Evolutionary conservation across 495 filamentous ascomycete species (phyloP).

Genomic region (Diplogelasinospora grovesii): DNA sequence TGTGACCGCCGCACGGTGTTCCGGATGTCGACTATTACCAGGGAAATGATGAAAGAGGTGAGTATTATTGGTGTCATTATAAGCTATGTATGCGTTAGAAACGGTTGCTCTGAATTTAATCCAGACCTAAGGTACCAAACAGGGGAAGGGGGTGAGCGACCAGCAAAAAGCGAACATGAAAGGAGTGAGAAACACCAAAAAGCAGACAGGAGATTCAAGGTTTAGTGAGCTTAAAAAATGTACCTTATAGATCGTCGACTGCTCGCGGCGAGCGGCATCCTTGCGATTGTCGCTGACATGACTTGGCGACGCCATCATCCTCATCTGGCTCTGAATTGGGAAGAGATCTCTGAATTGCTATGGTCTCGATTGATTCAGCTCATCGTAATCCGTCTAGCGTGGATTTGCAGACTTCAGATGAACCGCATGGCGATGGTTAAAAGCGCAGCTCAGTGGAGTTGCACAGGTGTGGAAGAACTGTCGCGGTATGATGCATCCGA

Average conservation of each 20-base stretch:
- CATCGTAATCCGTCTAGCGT: too few relatives aligned
- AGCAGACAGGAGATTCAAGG: not conserved
- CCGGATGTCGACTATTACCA: constrained; percentile 41
- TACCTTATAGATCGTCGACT: constrained; percentile 32
- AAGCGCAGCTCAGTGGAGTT: too few relatives aligned
- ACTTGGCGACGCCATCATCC: constrained; percentile 8
- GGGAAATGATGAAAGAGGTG: constrained; percentile 46
- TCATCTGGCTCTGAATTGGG: too few relatives aligned
- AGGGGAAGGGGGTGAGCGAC: not conserved
- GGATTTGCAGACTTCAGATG: too few relatives aligned
- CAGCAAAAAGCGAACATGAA: not conserved
- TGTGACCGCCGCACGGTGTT: constrained; percentile 33
- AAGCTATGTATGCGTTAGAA: constrained; percentile 20
- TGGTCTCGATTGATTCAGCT: too few relatives aligned
- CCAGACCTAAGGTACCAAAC: too few relatives aligned
- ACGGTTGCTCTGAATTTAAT: not conserved
- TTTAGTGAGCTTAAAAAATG: not conserved
- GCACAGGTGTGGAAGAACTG: too few relatives aligned
- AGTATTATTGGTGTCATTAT: constrained; percentile 45
- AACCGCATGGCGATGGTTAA: too few relatives aligned
- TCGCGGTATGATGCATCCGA: too few relatives aligned
- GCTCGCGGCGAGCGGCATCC: constrained; percentile 15
- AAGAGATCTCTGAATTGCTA: too few relatives aligned
- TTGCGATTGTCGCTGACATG: constrained; percentile 17
- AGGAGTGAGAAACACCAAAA: not conserved